These are phyloP conservation scores for Phytopythium cucurbitacearum DNA, from an alignment of 352 stramenopile genomes.

Conservation along the genomic window DNA sequence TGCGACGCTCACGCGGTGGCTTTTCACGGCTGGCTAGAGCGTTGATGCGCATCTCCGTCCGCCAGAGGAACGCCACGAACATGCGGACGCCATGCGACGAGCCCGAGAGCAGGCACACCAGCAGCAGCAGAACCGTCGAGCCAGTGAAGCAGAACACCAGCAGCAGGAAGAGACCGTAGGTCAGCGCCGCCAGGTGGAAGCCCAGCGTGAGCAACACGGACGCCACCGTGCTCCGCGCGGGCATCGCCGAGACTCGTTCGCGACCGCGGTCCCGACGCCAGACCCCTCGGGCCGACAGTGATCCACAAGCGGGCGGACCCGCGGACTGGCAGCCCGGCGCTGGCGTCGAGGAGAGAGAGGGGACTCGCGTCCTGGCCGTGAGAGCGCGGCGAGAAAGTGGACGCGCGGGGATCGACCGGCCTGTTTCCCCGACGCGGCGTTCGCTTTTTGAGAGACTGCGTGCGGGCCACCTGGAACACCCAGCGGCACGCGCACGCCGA, in stretches of 20 bases:
- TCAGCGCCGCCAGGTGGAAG: constrained; percentile 51
- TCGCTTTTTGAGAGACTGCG: no score
- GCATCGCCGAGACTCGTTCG: constrained; percentile 9
- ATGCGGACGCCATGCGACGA: constrained; percentile 33
- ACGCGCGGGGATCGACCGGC: no score
- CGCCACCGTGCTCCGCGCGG: constrained; percentile 16
- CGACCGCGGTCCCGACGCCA: no score
- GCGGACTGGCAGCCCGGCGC: no score
- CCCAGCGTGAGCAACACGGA: constrained; percentile 34
- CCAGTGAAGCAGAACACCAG: constrained; percentile 33
- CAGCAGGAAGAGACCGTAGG: constrained; percentile 33
- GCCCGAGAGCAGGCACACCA: constrained; percentile 46
- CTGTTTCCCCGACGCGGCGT: no score
- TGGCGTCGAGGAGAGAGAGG: no score
- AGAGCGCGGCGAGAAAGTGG: no score
- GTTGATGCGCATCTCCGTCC: constrained; percentile 53
- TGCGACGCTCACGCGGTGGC: constrained; percentile 6
- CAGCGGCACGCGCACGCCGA: no score
- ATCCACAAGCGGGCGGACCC: no score
- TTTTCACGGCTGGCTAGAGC: constrained; percentile 14
- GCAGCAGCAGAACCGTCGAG: constrained; percentile 27
- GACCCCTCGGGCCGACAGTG: no score
- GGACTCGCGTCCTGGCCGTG: no score
- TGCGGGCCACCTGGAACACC: no score
- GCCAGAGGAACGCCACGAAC: constrained; percentile 53